Evolutionary conservation across 2,329 filamentous ascomycete genomes (phyloP).

Genomic region (Aspergillus puulaauensis): DNA sequence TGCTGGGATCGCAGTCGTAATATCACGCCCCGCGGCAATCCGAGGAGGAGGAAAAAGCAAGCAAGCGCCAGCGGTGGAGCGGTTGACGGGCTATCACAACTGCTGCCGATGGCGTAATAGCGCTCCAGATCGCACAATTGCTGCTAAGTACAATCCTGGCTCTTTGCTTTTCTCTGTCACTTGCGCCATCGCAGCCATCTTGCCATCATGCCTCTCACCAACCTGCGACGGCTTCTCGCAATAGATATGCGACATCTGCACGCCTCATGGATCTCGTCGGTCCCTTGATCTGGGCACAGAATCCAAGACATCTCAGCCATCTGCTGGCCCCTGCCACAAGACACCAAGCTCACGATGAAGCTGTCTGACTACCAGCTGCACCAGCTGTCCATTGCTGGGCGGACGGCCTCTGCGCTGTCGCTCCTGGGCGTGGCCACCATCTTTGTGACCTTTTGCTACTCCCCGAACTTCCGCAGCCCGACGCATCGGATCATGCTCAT

Average conservation of each 20-base stretch:
- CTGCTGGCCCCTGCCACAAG: background rate
- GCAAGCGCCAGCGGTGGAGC: background rate
- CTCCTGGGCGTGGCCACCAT: constrained; percentile 36
- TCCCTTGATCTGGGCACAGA: background rate
- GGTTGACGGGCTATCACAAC: background rate
- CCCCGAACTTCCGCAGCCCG: constrained; percentile 37
- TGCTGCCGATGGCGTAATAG: constrained; percentile 1
- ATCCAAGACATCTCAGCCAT: background rate
- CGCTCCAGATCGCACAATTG: constrained; percentile 4
- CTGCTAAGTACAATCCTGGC: background rate
- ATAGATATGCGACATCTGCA: background rate
- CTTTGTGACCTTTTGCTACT: constrained; percentile 31
- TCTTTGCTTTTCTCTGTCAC: constrained; percentile 1
- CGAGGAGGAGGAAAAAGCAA: constrained; percentile 1
- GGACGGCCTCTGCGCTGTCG: constrained; percentile 32
- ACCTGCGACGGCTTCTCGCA: background rate
- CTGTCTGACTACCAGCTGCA: constrained; percentile 27
- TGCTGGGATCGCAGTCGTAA: background rate
- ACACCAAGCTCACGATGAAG: constrained; percentile 15
- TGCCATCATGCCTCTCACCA: background rate
- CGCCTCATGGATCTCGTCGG: background rate
- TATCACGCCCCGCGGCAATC: background rate
- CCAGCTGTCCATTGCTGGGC: constrained; percentile 29
- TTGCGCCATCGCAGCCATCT: background rate
- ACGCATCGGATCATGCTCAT: constrained; percentile 42